Base-by-base conservation (phyloP, 495 filamentous ascomycete species). In the Zalerion maritima region DNA sequence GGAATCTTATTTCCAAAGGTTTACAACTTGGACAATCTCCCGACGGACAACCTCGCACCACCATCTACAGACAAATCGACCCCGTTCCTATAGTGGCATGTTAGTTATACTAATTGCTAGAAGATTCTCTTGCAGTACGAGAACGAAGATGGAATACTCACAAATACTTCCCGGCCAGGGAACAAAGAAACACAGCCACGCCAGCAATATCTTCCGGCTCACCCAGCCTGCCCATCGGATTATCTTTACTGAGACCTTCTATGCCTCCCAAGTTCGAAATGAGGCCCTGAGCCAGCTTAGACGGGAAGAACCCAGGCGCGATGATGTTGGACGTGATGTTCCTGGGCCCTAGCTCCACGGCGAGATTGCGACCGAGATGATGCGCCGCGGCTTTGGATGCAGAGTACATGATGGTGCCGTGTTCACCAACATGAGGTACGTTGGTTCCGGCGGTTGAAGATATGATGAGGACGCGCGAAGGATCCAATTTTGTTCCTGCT, bases 361-460 rank as follows among this genome's bases (percentile, higher is more conserved):
- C 55, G 1, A 60, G 38, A 30, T 58, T 54, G 18, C 47, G 28
- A 2, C 40, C 45, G 18, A 60, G 34, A 37, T 60, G 55, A 17
- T 31, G 4, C 8, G 28, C 55, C 5, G 55, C 57, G n/a, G 55
- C 55, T 37, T 60, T 58, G 1, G 57, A 60, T 6, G 49, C 45
- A 17, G 46, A 43, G 38, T 55, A 58, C 55, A 60, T 57, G 32
- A 60, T 57, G 12, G 55, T 57, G 21, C 55, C 55, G 35, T 60
- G 48, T 3, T 55, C 49, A 16, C 52, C 54, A 7, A 52, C 44
- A 30, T 54, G 50, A 8, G 49, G 45, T 11, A 60, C 55, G 27
- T 45, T 54, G 5, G 36, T 42, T 14, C 55, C 55, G 8, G 55
- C 54, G 3, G 38, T 46, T 3, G 50, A 52, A 26, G 36, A 43